These are phyloP conservation scores for Clarireedia monteithiana DNA, from an alignment of 2,329 filamentous ascomycete species.

Conservation along the genomic window DNA sequence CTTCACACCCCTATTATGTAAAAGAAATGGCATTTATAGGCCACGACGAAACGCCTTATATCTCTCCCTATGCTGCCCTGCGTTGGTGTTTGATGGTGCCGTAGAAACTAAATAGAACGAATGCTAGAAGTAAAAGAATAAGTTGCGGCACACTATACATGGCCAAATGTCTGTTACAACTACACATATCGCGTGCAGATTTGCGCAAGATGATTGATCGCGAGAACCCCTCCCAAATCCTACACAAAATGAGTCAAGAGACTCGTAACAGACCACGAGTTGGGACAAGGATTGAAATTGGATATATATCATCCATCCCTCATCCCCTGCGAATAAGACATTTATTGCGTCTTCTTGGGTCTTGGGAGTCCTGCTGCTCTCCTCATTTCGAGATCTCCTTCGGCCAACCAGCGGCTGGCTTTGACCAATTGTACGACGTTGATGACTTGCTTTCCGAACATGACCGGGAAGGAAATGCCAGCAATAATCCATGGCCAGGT, in stretches of 20 bases:
- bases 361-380: conserved; percentile 46
- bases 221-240: background rate
- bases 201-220: background rate
- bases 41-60: background rate
- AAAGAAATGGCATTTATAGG: background rate
- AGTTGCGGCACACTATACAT: background rate
- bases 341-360: conserved; percentile 31
- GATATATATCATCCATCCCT: background rate
- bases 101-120: conserved; percentile 1
- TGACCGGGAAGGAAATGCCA: conserved; percentile 73
- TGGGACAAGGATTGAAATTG: too few relatives aligned
- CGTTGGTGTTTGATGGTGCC: background rate
- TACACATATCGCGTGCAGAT: conserved; percentile 6
- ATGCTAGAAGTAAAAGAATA: background rate
- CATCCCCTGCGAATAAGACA: background rate
- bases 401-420: conserved; percentile 83
- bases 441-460: conserved; percentile 87
- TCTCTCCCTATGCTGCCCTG: conserved; percentile 1
- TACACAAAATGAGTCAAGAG: conserved; percentile 9
- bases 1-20: background rate
- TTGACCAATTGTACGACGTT: conserved; percentile 93
- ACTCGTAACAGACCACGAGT: conserved; percentile 5
- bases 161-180: conserved; percentile 8
- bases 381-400: conserved; percentile 72
- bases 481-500: conserved; percentile 73